Conservation (phyloP, 345 rosid species). For the Salix koriyanagi region DNA sequence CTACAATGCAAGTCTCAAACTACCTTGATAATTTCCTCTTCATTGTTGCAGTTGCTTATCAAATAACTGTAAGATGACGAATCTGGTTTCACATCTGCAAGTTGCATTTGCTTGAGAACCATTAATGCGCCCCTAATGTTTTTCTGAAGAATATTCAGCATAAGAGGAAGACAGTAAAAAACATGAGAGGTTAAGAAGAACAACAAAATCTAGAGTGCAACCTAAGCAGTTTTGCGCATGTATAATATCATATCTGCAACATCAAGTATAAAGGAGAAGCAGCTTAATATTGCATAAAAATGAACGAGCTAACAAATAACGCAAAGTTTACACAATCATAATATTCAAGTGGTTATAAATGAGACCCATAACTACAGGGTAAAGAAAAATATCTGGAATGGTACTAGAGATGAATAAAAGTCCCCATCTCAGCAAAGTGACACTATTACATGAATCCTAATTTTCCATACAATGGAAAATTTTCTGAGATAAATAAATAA, state of each 20-base stretch:
- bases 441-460: background rate
- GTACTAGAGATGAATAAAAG: background rate
- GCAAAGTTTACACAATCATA: background rate
- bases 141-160: conserved; percentile 45
- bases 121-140: conserved; percentile 38
- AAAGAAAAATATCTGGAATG: background rate
- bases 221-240: background rate
- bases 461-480: background rate
- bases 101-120: conserved; percentile 68
- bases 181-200: background rate
- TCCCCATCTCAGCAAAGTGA: background rate
- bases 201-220: background rate
- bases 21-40: conserved; percentile 67
- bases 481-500: background rate
- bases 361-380: background rate
- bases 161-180: background rate
- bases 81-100: conserved; percentile 68
- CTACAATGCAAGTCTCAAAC: conserved; percentile 7
- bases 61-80: conserved; percentile 62
- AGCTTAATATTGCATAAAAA: background rate
- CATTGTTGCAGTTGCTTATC: conserved; percentile 48
- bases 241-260: background rate
- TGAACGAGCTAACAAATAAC: background rate
- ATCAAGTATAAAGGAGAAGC: background rate
- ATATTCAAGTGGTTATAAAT: background rate